Base-by-base conservation (phyloP, 2,329 filamentous ascomycete genomes). In the Teratosphaeria zuluensis region DNA sequence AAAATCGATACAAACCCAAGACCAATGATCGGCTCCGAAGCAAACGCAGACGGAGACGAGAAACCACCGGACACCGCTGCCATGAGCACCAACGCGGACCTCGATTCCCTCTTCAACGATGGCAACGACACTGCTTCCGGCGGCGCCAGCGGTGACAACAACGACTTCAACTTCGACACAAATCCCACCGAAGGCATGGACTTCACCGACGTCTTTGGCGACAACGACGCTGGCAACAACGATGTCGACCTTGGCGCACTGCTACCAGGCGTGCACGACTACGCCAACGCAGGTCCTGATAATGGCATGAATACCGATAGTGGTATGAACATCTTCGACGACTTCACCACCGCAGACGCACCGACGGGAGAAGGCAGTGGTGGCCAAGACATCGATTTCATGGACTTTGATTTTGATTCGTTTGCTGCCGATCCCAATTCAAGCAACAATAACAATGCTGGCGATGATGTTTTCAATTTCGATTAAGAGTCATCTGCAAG, bases 181-280 rank as follows among this genome's bases (percentile, higher is more conserved):
- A 35, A 53, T 31, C 19, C 4, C 21, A 8, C 28, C 52, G 32
- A 31, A 53, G 52, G 52, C 52, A 31, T 53, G 28, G 52, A 53
- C 28, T 70, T 69, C 57, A 63, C 55, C 52, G 60, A 58, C 48
- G 56, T 51, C 51, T 63, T 63, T 53, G 64, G 64, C 48, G 60
- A 60, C 24, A 55, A 35, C 51, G 46, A 54, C 51, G 62, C 59
- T 16, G 56, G 55, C 30, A 57, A 57, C 32, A 65, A 64, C 30
- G 67, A 69, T 55, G 62, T 68, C 60, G 65, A 66, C 60, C 69
- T 76, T 31, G 69, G 68, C 9, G 70, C 73, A 1, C 67, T 77
- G 7, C 65, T 75, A 6, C 69, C 76, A 42, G 70, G 76, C 58
- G 64, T 78, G 56, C 69, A 77, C 60, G 69, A 74, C 64, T 76